A percentile compares a stretch with the other conserved stretches of the same genome.
These are phyloP conservation scores for Kandelia obovata DNA, from an alignment of 345 rosid genomes.

Conservation along the genomic window DNA sequence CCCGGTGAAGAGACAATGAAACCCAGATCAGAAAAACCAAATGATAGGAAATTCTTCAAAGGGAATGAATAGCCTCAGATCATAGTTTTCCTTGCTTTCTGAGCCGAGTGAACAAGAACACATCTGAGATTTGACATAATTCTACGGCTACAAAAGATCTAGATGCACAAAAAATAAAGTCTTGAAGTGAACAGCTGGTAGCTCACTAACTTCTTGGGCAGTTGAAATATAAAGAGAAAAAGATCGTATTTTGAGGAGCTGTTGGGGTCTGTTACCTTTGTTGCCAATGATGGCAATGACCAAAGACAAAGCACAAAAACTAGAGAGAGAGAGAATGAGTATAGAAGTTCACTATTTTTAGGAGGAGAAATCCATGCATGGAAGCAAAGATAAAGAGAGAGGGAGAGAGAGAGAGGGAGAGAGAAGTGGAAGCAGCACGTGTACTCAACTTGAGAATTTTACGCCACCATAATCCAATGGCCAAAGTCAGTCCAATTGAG, in stretches of 20 bases:
- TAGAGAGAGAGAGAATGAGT: neutral
- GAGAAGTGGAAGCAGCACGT: conserved; percentile 38
- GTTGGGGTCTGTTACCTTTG: conserved; percentile 16
- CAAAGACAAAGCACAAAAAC: conserved; percentile 22
- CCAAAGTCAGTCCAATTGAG: conserved; percentile 21
- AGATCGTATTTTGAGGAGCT: conserved; percentile 19
- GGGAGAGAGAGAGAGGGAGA: conserved; percentile 23
- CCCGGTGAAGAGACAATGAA: conserved; percentile 4
- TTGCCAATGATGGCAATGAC: conserved; percentile 38
- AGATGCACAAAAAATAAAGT: neutral
- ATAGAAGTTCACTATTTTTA: conserved; percentile 23
- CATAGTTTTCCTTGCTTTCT: neutral
- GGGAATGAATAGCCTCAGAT: neutral
- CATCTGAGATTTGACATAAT: conserved; percentile 1
- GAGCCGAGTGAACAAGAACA: neutral
- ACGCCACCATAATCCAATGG: conserved; percentile 37
- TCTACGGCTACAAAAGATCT: neutral
- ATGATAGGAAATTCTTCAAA: neutral
- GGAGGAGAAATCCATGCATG: conserved; percentile 71
- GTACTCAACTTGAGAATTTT: conserved; percentile 41
- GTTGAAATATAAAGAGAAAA: conserved; percentile 4
- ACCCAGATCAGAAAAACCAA: conserved; percentile 39
- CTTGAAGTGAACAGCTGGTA: neutral
- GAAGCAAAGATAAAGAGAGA: conserved; percentile 46
- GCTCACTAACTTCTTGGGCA: neutral